Evolutionary conservation across 1,284 basidiomycete genomes (phyloP), one percentile per base, ranked within the genome.

Genomic region (Malassezia psittaci): DNA sequence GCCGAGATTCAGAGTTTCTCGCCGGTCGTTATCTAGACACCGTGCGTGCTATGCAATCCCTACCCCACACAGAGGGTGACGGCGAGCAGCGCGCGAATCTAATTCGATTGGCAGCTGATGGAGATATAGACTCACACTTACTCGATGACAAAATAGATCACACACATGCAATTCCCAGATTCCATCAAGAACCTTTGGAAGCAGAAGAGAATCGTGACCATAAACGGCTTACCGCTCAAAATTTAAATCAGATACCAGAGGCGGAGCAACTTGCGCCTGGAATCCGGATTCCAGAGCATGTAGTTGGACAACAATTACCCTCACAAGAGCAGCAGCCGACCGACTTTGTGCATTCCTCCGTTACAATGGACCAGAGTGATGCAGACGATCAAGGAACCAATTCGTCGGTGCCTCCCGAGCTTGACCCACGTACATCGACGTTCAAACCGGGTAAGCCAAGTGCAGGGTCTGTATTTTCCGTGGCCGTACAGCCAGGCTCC

Each of bases 231-330:
- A 73, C 70, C 5, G 69, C 67, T 1, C 62, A 66, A 50, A 73
- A 73, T 36, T 57, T 73, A n/a, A 64, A 61, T 42, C 61, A 63
- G 16, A 69, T 73, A 43, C 70, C 70, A n/a, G 59, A 69, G 10
- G 70, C 67, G 9, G 70, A 73, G 42, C 65, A 73, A 48, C 62
- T 73, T 11, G 70, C 70, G 8, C 70, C 70, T 3, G 70, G 70
- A 10, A 73, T 73, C 24, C 64, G 70, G 19, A 59, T 73, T 2
- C 63, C 66, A 7, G 61, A 63, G 7, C 48, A 57, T 16, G 45
- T 53, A 5, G 52, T 61, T 32, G 21, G 24, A 12, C 5, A 29
- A 15, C 16, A 5, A 19, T 2, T 32, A 32, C 6, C 24, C 9
- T 12, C 47, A 8, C 47, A 49, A 12, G 37, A 10, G 29, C 3